Percentiles rank a stretch among this genome's conserved stretches.
Conservation (phyloP, 192 early-diverging fungal species). For the Obelidium mucronatum region DNA sequence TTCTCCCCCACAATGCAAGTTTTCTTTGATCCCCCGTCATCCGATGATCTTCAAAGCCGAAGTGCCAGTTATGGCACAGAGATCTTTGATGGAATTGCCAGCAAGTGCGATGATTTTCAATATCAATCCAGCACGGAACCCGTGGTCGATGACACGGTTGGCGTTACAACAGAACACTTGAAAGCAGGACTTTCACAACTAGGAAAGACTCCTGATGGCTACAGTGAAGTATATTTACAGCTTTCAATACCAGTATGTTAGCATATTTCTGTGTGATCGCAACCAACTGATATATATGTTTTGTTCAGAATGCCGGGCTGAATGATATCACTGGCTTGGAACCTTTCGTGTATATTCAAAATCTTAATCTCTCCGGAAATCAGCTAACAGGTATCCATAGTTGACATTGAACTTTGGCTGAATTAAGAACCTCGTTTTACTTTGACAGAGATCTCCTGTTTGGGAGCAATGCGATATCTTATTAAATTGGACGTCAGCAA, state of each 20-base stretch:
- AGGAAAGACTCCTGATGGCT: slow-evolving; percentile 46
- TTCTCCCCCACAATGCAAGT: neutral
- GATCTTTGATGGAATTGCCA: neutral
- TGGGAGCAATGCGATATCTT: slow-evolving; percentile 51
- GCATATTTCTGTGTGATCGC: neutral
- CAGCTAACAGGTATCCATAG: slow-evolving; percentile 50
- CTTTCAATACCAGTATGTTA: slow-evolving; percentile 52
- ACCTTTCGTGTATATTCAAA: slow-evolving; percentile 52
- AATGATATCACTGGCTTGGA: slow-evolving; percentile 42
- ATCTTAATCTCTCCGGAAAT: slow-evolving; percentile 56
- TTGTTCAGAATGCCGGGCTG: slow-evolving; percentile 42
- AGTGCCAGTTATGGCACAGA: too few species aligned
- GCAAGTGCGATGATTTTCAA: too few species aligned
- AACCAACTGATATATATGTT: slow-evolving; percentile 5
- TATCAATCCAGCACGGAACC: too few species aligned
- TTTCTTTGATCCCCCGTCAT: too few species aligned
- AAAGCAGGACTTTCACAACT: slow-evolving; percentile 44
- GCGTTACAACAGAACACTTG: slow-evolving; percentile 39
- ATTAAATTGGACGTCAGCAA: slow-evolving; percentile 58
- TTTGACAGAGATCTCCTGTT: slow-evolving; percentile 39
- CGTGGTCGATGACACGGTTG: neutral
- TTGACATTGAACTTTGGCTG: neutral
- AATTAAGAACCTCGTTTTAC: neutral
- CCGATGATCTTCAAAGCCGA: too few species aligned
- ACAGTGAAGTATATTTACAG: slow-evolving; percentile 51